Evolutionary conservation across 805 yeast genomes (phyloP), one percentile per base, ranked within the genome.

Genomic region (Priceomyces medius): DNA sequence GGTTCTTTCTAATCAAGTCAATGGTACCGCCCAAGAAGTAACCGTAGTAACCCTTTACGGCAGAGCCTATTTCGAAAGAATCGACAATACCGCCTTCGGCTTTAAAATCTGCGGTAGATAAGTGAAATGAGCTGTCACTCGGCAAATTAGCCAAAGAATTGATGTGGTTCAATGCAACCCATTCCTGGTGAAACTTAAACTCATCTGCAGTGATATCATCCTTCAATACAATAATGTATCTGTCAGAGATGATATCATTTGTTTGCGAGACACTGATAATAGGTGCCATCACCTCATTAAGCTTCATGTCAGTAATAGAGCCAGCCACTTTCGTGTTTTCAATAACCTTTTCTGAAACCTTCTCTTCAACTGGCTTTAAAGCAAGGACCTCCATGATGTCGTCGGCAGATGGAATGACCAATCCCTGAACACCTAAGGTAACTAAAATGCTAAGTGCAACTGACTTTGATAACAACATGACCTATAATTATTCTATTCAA

Each of bases 141-240:
- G 56, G 57, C 34, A 71, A 55, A 3, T 55, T 47, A 35, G 71
- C 66, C 31, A 74, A 64, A 31, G 67, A 59, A 41, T 66, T 66
- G 35, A 66, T 54, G 65, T 78, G 89, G 42, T 72, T 67, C 42
- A 74, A 71, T 21, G 74, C 65, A 46, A 87, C 77, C 81, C 85
- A 76, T 56, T 78, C 76, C 57, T 76, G 74, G 71, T 90, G 96
- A 73, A 79, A 76, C 31, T 71, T 68, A 23, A 77, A 68, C 45
- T 77, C 78, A 27, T 78, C 78, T 19, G 74, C 63, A 17, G 76
- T 55, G 24, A 81, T 71, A 40, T 71, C 78, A 41, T 79, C 77
- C 71, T 88, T 89, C 71, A 91, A 81, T 38, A 90, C 89, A 52
- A 93, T 71, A 49, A 93, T 90, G 72, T 88, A 93, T 55, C 83